These are phyloP conservation scores for Basipetospora sp. DNA, from an alignment of 2,329 filamentous ascomycete genomes.

Conservation along the genomic window DNA sequence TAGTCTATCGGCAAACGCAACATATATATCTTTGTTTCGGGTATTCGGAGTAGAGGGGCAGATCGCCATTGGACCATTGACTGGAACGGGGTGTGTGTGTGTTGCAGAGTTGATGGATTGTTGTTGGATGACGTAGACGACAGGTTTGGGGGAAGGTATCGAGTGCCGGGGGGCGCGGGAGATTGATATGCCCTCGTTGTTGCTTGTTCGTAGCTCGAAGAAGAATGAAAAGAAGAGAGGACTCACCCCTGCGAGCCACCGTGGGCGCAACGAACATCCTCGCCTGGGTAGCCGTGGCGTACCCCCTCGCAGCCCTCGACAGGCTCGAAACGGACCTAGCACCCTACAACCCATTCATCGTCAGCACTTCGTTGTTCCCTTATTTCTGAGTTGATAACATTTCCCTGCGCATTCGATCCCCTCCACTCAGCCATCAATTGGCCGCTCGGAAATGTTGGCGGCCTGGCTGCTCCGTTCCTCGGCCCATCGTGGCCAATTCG, in stretches of 20 bases:
- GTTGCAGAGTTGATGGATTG: no score
- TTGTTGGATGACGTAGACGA: no score
- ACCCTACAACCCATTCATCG: not conserved
- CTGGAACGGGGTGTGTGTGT: no score
- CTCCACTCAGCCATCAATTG: not conserved
- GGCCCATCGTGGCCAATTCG: no score
- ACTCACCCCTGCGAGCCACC: conserved; percentile 46
- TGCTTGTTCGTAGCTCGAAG: no score
- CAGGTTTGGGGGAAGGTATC: no score
- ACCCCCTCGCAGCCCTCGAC: conserved; percentile 5
- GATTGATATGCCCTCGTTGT: no score
- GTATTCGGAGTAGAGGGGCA: conserved; percentile 5
- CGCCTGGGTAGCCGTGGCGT: conserved; percentile 26
- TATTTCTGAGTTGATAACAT: not conserved
- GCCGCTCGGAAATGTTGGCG: not conserved
- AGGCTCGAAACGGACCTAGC: conserved; percentile 5
- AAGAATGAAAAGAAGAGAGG: not conserved
- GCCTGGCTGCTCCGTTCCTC: not conserved
- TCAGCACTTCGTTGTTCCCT: conserved; percentile 1
- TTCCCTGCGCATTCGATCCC: not conserved
- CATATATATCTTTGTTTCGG: conserved; percentile 5
- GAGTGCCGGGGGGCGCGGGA: no score
- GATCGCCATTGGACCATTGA: not conserved
- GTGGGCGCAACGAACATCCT: conserved; percentile 47
- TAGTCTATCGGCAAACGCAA: no score